Base-by-base conservation (phyloP, 352 stramenopile genomes). In the Phytophthora hibernalis region DNA sequence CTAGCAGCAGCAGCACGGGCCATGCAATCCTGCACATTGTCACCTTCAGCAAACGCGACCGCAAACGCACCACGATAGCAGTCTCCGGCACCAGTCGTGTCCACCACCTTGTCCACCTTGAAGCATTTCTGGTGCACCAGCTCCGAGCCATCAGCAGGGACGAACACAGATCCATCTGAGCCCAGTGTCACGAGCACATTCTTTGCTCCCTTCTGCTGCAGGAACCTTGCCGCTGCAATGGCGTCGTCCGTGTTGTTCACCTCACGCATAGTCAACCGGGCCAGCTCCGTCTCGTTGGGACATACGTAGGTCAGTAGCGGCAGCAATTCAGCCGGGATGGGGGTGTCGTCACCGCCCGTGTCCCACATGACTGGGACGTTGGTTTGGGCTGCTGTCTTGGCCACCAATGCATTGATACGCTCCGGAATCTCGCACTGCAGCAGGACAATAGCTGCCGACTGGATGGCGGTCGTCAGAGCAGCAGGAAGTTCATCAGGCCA, bases 251-350 rank as follows among this genome's bases (percentile, higher is more conserved):
- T 57, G 12, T 53, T 83, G 11, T 74, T 71, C 5, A 91, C 80
- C 13, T 68, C 44, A 1, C 58, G 60, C 6, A 76, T 69, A 1
- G 74, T 74, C 50, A 91, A 57, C 0, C 80, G 69, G 26, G 79
- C 79, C 21, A 95, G 65, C 51, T 95, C 87, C 3, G 83, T 95
- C 52, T 95, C 87, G 48, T 95, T 95, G 2, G 87, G 87, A 33
- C 83, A 92, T 13, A 95, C 40, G 58, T 76, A 91, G 3, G 80
- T 85, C 45, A 94, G 15, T 54, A 77, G 20, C 20, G 73, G 79
- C 18, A 95, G 64, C 7, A 93, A 18, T 1, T 90, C 79, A 9
- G 68, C 64, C 20, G 80, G 74, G 45, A 95, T 80, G 2, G 71
- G 51, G 11, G 70, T 83, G 53, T 95, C 83, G 56, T 92, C 83